Base-by-base conservation (phyloP, 768 basidiomycete species). In the Boletus patriciae region DNA sequence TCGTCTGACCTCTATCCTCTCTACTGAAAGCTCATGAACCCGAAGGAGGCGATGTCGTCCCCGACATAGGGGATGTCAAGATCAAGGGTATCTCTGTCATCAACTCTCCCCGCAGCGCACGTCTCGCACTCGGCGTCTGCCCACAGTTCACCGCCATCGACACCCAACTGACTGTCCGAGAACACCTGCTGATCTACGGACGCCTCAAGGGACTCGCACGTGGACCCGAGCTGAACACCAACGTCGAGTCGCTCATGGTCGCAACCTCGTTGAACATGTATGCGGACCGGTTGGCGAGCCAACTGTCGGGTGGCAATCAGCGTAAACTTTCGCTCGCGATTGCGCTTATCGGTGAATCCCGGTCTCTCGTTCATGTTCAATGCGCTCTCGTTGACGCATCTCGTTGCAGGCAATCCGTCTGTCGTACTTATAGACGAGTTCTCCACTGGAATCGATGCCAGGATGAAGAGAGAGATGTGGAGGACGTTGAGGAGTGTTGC, bases 381-480 rank as follows among this genome's bases (percentile, higher is more conserved):
- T n/a, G 25, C 6, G 13, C 15, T n/a, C 3, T 29, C 21, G 12
- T 7, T 47, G 37, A 50, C 46, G n/a, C 31, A 18, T 41, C 18
- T 46, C 13, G 4, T 13, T 33, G 3, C 50, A 85, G 88, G 88
- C 6, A 91, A 91, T 62, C 87, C 90, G 5, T 75, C 87, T 4
- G 90, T 91, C 4, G 74, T 92, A 3, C 78, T 92, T 21, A 90
- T 92, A 45, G 90, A 92, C 58, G 89, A 92, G 65, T 92, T 90
- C 68, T 90, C 87, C 7, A 90, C 88, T 3, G 90, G 90, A 6
- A 83, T 92, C 46, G 90, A 91, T 66, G 86, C 89, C 8, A 89
- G 85, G 70, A 90, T 86, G 78, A 92, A 91, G 70, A 76, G 90
- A 36, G 87, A 91, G 31, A 90, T 92, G 85, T 92, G 90, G 90